phyloP scores from a whole-genome alignment of 2,329 filamentous ascomycete species.

The Periconia digitata region DNA sequence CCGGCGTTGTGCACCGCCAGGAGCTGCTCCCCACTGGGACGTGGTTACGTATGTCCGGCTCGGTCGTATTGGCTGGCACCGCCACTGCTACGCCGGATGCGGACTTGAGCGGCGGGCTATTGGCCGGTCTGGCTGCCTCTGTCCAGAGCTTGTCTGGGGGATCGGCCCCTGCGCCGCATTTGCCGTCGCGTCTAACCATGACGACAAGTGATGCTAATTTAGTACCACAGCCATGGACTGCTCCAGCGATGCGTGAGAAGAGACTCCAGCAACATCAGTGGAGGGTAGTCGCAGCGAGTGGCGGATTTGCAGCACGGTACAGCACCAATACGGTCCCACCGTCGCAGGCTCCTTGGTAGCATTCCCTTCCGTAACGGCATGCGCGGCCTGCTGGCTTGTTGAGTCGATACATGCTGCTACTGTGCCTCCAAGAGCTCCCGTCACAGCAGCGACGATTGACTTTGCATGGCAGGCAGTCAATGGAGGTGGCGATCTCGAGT shows the following conservation, averaged over 20 bases:
- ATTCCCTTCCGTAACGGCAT: no score
- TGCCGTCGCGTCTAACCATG: constrained; percentile 5
- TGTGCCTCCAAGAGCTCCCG: neutral
- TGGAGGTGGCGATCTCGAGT: neutral
- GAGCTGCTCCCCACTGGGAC: constrained; percentile 1
- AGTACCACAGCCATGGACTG: constrained; percentile 1
- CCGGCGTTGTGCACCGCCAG: no score
- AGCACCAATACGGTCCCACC: no score
- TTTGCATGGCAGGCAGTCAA: neutral
- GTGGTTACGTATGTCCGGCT: constrained; percentile 15
- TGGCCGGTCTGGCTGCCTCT: no score
- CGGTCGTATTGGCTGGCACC: constrained; percentile 12
- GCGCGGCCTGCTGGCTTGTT: no score
- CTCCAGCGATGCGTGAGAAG: neutral
- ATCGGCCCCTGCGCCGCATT: constrained; percentile 5
- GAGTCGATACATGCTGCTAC: no score
- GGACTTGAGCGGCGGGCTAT: neutral
- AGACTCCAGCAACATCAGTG: neutral
- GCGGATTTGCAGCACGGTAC: neutral
- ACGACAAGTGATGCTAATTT: constrained; percentile 3
- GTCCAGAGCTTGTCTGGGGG: constrained; percentile 13
- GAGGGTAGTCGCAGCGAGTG: neutral
- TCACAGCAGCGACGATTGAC: neutral
- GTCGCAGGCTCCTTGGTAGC: no score
- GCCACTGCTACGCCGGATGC: constrained; percentile 13